Conservation (phyloP, 352 stramenopile species). For the Bremia lactucae region DNA sequence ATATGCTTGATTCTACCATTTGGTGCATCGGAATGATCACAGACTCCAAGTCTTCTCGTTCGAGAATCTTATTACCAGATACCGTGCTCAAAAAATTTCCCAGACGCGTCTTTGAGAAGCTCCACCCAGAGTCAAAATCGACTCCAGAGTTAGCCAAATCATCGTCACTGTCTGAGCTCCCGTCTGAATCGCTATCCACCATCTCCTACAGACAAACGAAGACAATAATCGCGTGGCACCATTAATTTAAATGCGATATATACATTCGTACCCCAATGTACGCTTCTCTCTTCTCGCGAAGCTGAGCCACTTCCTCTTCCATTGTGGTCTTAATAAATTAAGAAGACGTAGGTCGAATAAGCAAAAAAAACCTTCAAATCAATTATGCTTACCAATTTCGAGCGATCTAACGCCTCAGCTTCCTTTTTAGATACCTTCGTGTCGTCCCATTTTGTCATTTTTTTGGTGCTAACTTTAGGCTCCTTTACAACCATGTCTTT, state of each 20-base stretch:
- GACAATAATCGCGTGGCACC: no score
- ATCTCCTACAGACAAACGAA: slow-evolving; percentile 35
- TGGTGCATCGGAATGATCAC: slow-evolving; percentile 91
- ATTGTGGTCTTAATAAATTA: slow-evolving; percentile 32
- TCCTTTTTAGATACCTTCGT: slow-evolving; percentile 82
- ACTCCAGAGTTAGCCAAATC: slow-evolving; percentile 52
- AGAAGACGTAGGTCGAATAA: background rate
- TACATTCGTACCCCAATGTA: slow-evolving; percentile 67
- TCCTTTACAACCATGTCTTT: slow-evolving; percentile 43
- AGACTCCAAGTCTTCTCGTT: slow-evolving; percentile 86
- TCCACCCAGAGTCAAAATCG: slow-evolving; percentile 67
- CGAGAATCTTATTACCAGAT: slow-evolving; percentile 89
- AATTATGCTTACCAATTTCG: slow-evolving; percentile 33
- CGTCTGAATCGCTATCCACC: slow-evolving; percentile 54
- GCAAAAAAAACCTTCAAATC: background rate
- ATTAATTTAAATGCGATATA: background rate
- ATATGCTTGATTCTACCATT: slow-evolving; percentile 30
- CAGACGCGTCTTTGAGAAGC: slow-evolving; percentile 71
- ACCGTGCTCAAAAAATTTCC: slow-evolving; percentile 76
- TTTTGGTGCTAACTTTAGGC: slow-evolving; percentile 61
- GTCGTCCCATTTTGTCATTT: slow-evolving; percentile 82
- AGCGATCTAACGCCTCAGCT: slow-evolving; percentile 59
- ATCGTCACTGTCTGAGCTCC: slow-evolving; percentile 57
- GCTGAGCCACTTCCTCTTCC: slow-evolving; percentile 58
- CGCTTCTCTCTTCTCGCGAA: slow-evolving; percentile 60